Base-by-base conservation (phyloP, 805 yeast species). In the Priceomyces castillae region DNA sequence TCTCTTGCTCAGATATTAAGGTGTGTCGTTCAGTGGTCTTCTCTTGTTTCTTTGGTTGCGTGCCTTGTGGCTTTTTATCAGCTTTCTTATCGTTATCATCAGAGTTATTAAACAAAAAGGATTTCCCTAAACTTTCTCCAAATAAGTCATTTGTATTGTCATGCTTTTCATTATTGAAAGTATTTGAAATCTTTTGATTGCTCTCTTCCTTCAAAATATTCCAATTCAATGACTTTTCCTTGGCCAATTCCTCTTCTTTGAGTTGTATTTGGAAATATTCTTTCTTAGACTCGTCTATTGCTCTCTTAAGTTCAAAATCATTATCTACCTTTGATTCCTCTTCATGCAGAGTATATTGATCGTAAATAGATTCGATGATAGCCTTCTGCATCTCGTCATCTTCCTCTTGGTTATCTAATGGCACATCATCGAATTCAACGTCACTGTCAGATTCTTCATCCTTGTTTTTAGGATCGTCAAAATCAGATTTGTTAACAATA, bases 361-460 rank as follows among this genome's bases (percentile, higher is more conserved):
- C 62, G 44, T 71, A 71, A 1, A 71, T 60, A 1, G 73, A 67
- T 39, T 61, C 64, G 1, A 71, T 62, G 11, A 70, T 40, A 1
- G 69, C 73, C 37, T 47, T 54, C 16, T 61, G 58, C 12, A 44
- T 30, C 11, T 59, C 57, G 25, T 53, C 49, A 14, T 61, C 68
- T 37, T 64, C 69, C 34, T 56, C 56, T 40, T 61, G 62, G 23
- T 44, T 48, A 37, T 67, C 66, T 7, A 76, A 57, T 2, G 82
- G 73, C 37, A 86, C 85, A 49, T 86, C 95, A 53, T 86, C 90
- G 82, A 86, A 82, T 34, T 82, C 90, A 20, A 73, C 67, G 5
- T 74, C 82, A 14, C 62, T 71, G 16, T 65, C 72, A 14, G 39
- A 47, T 2, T 22, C 28, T 9, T 31, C 40, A 11, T 37, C 39